Evolutionary conservation across 2,329 filamentous ascomycete genomes (phyloP), one percentile per base, ranked within the genome.

Genomic region (Magnaporthiopsis incrustans): DNA sequence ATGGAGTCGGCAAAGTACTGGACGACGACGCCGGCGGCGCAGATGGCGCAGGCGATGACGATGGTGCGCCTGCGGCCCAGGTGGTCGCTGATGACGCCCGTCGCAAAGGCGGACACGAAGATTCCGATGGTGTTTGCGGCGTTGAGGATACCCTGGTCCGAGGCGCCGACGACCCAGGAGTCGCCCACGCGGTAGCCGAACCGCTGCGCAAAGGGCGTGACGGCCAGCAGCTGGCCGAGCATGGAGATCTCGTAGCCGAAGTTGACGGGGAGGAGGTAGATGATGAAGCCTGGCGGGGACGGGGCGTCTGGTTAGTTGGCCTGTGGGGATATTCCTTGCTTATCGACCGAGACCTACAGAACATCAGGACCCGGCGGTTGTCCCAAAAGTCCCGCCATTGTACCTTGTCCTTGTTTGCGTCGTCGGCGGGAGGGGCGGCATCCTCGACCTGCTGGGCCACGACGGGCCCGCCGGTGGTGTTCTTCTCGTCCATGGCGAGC

Each of bases 1-100:
- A 73, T 71, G 14, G 67, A 66, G 1, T 59, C 62, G 25, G 65
- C 63, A 60, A 69, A 73, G 59, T 68, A 70, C 59, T 74, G 72
- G 12, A 68, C 53, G 65, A 85, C 73, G 64, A 85, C 83, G 74
- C 85, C 85, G 60, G 84, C 66, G 50, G 74, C 77, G 77, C 87
- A 91, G 70, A 89, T 77, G 44, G 70, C 67, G 73, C 88, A 90
- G 57, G 84, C 87, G 44, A 73, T 65, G 61, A 87, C 82, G 72
- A 88, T 82, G 63, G 84, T 85, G 59, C 76, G 80, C 59, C 82
- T 82, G 68, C 85, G 82, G 64, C 88, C 88, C 65, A 88, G 80
- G 71, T 80, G 82, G 72, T 90, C 88, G 63, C 87, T 81, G 63
- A 89, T 74, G 38, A 71, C 67, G 4, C 71, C 71, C 0, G 71